Conservation (phyloP, 75 land plant genomes). For the Cupressus sempervirens region DNA sequence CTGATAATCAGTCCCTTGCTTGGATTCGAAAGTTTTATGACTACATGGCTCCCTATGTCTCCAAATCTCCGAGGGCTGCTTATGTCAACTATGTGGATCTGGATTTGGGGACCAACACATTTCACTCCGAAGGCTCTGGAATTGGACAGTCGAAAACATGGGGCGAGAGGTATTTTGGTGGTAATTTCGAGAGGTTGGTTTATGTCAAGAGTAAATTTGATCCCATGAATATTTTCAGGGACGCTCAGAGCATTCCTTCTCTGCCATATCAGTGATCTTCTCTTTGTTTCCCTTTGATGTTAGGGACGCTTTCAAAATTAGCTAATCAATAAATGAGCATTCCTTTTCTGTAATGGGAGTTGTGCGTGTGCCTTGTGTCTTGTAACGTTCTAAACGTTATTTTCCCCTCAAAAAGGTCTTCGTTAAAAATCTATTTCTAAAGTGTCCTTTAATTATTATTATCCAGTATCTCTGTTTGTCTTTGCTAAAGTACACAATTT, state of each 20-base stretch:
- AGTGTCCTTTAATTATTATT: too few relatives aligned
- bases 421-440: too few relatives aligned
- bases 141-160: conserved; percentile 10
- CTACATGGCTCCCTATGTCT: conserved; percentile 33
- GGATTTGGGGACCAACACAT: not conserved
- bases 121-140: not conserved
- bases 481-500: too few relatives aligned
- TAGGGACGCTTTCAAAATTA: too few relatives aligned
- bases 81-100: conserved; percentile 40
- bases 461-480: too few relatives aligned
- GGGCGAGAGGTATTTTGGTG: not conserved
- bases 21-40: conserved; percentile 38
- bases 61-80: conserved; percentile 29
- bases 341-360: too few relatives aligned
- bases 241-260: conserved; percentile 60
- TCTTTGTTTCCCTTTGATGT: too few relatives aligned
- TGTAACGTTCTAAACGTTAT: not conserved
- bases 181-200: not conserved
- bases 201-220: conserved; percentile 21
- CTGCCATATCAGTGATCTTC: too few relatives aligned
- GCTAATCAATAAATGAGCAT: too few relatives aligned
- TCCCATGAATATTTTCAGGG: conserved; percentile 45
- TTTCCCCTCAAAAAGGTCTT: too few relatives aligned
- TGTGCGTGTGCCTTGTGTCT: not conserved
- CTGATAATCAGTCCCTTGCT: not conserved